These are phyloP conservation scores for Phytophthora chlamydospora DNA, from an alignment of 352 stramenopile genomes.

Conservation along the genomic window DNA sequence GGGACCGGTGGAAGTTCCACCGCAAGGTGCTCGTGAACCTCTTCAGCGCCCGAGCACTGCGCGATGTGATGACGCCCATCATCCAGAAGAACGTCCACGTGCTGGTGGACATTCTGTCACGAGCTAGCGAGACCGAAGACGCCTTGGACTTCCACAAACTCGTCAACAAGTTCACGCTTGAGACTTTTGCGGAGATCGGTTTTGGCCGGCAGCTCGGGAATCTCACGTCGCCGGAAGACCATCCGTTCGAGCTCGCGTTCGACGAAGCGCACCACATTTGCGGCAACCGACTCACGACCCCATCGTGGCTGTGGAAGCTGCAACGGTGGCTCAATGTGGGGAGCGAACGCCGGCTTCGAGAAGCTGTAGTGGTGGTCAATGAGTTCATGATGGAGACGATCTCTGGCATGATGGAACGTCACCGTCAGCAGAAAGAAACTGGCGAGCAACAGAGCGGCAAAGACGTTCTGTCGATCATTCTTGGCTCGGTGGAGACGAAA, in stretches of 20 bases:
- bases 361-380: slow-evolving; percentile 27
- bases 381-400: slow-evolving; percentile 35
- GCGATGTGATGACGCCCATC: slow-evolving; percentile 34
- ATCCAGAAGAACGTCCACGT: slow-evolving; percentile 24
- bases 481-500: slow-evolving; percentile 30
- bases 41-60: slow-evolving; percentile 57
- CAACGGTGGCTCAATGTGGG: slow-evolving; percentile 31
- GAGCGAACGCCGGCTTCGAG: slow-evolving; percentile 10
- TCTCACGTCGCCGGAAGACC: slow-evolving; percentile 23
- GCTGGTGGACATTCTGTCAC: slow-evolving; percentile 13
- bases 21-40: slow-evolving; percentile 80
- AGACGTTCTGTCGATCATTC: slow-evolving; percentile 29
- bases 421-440: slow-evolving; percentile 17
- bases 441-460: slow-evolving; percentile 34
- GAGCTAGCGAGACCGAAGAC: background rate
- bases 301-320: slow-evolving; percentile 30
- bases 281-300: slow-evolving; percentile 12
- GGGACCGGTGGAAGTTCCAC: slow-evolving; percentile 64
- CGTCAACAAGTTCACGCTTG: slow-evolving; percentile 42
- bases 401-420: slow-evolving; percentile 18
- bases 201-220: slow-evolving; percentile 52
- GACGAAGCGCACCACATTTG: slow-evolving; percentile 31
- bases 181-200: slow-evolving; percentile 60
- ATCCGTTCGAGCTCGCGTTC: slow-evolving; percentile 32
- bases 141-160: slow-evolving; percentile 24